A percentile compares a stretch with the other conserved stretches of the same genome.
Conservation (phyloP, 2,329 filamentous ascomycete genomes). For the Elsinoe fawcettii region DNA sequence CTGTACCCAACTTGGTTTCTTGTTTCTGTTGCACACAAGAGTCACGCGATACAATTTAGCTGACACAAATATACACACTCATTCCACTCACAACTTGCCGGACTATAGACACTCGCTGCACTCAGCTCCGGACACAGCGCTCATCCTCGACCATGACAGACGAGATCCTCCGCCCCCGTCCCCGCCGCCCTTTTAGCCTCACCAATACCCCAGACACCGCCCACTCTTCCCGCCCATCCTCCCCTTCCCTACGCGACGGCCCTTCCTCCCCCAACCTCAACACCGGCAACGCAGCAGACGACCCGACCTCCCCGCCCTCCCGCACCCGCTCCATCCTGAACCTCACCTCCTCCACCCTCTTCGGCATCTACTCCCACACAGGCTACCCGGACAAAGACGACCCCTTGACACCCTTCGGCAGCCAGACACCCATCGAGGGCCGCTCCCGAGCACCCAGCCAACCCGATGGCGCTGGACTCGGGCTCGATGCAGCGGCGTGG, state of each 20-base stretch:
- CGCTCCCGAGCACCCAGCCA: conserved; percentile 18
- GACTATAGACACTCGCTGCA: not conserved
- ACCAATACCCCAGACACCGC: conserved; percentile 38
- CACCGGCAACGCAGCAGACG: conserved; percentile 18
- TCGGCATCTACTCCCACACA: conserved; percentile 77
- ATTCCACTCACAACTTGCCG: not conserved
- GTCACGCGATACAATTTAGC: conserved; percentile 6
- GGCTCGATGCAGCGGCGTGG: conserved; percentile 11
- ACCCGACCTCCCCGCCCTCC: conserved; percentile 38
- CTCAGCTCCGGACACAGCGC: not conserved
- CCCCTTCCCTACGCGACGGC: conserved; percentile 26
- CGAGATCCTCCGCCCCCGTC: conserved; percentile 52
- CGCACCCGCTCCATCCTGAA: conserved; percentile 75
- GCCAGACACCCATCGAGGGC: conserved; percentile 53
- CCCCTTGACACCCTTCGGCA: conserved; percentile 57
- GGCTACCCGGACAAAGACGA: conserved; percentile 50
- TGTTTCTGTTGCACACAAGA: conserved; percentile 7
- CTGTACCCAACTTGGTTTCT: not conserved
- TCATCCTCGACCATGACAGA: conserved; percentile 10
- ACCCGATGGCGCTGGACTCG: conserved; percentile 16
- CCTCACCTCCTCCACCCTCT: conserved; percentile 79
- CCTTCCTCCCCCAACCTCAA: conserved; percentile 17
- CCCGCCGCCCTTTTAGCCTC: conserved; percentile 63
- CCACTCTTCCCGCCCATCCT: conserved; percentile 21
- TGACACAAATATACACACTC: not conserved